Percentiles rank a stretch among this genome's conserved stretches.
These are phyloP conservation scores for Elaeis oleifera DNA, from an alignment of 202 grass and related monocot genomes.

Conservation along the genomic window DNA sequence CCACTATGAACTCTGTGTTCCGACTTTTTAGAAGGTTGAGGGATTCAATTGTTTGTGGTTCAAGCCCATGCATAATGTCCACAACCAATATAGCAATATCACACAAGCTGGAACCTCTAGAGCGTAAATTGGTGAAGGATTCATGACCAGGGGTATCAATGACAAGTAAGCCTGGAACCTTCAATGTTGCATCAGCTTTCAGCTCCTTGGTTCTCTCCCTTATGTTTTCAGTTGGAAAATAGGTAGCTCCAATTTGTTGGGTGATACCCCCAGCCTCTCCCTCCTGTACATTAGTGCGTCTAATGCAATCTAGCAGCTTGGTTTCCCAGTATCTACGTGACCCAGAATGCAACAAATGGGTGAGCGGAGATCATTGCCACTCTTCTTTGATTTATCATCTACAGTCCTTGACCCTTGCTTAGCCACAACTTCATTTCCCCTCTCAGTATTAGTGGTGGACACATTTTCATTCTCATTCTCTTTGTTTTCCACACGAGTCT, in stretches of 20 bases:
- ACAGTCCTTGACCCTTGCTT: conserved; percentile 34
- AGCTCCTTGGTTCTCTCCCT: conserved; percentile 92
- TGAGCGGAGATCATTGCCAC: conserved; percentile 59
- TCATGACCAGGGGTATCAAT: conserved; percentile 97
- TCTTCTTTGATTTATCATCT: conserved; percentile 40
- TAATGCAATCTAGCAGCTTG: conserved; percentile 85
- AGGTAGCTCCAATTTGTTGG: conserved; percentile 89
- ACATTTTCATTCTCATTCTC: conserved; percentile 23
- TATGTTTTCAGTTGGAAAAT: conserved; percentile 97
- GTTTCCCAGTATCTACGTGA: conserved; percentile 92
- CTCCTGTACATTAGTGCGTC: conserved; percentile 83
- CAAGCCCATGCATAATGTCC: conserved; percentile 96
- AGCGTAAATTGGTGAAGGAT: conserved; percentile 86
- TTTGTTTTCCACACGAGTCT: conserved; percentile 14
- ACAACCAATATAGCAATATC: conserved; percentile 97
- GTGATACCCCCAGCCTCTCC: conserved; percentile 97
- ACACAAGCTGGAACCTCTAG: conserved; percentile 94
- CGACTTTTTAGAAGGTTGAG: conserved; percentile 79
- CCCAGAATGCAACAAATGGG: conserved; percentile 98
- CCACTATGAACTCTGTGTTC: conserved; percentile 79
- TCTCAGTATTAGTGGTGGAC: conserved; percentile 35
- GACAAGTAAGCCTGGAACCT: conserved; percentile 91
- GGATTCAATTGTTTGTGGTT: conserved; percentile 90
- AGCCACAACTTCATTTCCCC: conserved; percentile 27
- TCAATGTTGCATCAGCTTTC: conserved; percentile 86